Base-by-base conservation (phyloP, 2,329 filamentous ascomycete genomes). In the Cladosporium phlei region DNA sequence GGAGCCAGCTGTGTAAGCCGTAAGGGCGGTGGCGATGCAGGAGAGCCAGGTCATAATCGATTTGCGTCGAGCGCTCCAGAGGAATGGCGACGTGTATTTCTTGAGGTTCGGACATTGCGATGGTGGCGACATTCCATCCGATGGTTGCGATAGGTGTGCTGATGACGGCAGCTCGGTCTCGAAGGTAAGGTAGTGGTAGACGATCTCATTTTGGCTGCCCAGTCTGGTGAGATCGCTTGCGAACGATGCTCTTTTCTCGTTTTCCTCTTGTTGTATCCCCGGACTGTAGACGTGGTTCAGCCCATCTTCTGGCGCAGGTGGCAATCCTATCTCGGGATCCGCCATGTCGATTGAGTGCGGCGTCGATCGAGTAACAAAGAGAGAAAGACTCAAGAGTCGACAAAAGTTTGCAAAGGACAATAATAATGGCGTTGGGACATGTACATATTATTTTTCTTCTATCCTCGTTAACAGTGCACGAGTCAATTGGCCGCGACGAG, bases 1-100 rank as follows among this genome's bases (percentile, higher is more conserved):
- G 2, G 87, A 78, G 3, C 89, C 89, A 0, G 89, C 86, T 0
- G 85, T 79, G 64, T 90, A 94, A 5, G 88, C 88, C 0, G 88
- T 87, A 40, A 90, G 68, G 16, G 80, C 76, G 0, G 88, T 94
- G 1, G 86, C 87, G 5, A 81, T 66, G 62, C 86, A 94, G 7
- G 85, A 87, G 10, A 95, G 73, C 59, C 75, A 77, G 7, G 91
- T 79, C 56, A 86, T 80, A 49, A 86, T 64, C 19, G 73, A 75
- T 63, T 96, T 96, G 50, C 82, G 80, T 35, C 70, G 71, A 46
- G 69, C 61, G 0, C 85, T 79, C 88, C 89, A 95, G 8, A 76
- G 71, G 53, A 88, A 82, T 0, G 90, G 90, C 8, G 86, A 83
- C 2, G 56, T 65, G 58, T 81, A 94, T 48, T 75, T 72, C 25